Evolutionary conservation across 768 basidiomycete genomes (phyloP).

Genomic region (Auricularia cornea): DNA sequence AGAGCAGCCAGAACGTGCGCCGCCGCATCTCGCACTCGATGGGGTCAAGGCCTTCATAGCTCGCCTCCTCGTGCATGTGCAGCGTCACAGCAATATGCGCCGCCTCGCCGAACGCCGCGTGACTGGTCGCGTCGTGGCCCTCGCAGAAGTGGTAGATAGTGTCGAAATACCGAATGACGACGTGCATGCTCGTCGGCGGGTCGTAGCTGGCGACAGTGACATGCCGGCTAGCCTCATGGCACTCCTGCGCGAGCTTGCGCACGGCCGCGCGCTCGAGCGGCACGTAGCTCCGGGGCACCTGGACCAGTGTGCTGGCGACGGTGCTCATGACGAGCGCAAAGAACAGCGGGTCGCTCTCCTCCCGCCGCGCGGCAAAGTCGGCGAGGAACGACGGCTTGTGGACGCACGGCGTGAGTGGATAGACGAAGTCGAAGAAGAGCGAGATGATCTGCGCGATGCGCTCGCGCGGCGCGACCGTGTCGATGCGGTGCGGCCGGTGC

Average conservation of each 20-base stretch:
- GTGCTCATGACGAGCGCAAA: constrained; percentile 87
- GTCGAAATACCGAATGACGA: constrained; percentile 82
- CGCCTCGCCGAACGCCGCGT: constrained; percentile 82
- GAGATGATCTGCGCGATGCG: constrained; percentile 75
- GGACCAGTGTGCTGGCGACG: constrained; percentile 78
- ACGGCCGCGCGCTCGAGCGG: constrained; percentile 23
- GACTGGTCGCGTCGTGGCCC: constrained; percentile 79
- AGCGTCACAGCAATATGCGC: constrained; percentile 75
- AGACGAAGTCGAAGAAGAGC: constrained; percentile 91
- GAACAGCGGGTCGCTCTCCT: constrained; percentile 85
- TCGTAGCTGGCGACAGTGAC: constrained; percentile 76
- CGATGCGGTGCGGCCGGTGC: constrained; percentile 67
- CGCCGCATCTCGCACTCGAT: constrained; percentile 85
- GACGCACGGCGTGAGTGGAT: constrained; percentile 82
- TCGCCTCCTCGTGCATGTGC: constrained; percentile 79
- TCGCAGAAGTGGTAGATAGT: constrained; percentile 84
- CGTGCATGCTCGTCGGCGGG: constrained; percentile 75
- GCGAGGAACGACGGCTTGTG: constrained; percentile 90
- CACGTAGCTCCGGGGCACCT: constrained; percentile 80
- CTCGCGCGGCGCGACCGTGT: constrained; percentile 74
- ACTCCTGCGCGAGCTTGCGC: constrained; percentile 43
- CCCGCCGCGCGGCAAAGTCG: constrained; percentile 70
- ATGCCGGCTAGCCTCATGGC: constrained; percentile 74
- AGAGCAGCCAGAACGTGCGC: constrained; percentile 81
- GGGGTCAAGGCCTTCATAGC: constrained; percentile 74